Percentiles rank a stretch among this genome's conserved stretches.
These are phyloP conservation scores for Bidens hawaiensis DNA, from an alignment of 140 eudicot genomes.

Conservation along the genomic window DNA sequence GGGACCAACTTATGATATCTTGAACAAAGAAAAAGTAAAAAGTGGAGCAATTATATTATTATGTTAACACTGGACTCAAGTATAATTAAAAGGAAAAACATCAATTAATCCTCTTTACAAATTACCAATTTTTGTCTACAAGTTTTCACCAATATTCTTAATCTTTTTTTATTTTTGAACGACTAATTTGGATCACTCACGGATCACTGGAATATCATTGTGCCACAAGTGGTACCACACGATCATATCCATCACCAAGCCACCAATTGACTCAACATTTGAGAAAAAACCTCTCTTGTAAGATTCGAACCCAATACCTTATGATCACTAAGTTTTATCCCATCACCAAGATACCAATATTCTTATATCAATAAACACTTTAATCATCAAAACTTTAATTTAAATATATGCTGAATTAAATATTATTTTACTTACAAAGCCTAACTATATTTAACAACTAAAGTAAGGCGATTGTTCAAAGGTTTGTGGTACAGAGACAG, in stretches of 20 bases:
- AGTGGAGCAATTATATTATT: slow-evolving; percentile 16
- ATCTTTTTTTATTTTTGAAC: too few relatives aligned
- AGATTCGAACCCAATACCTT: too few relatives aligned
- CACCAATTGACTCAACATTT: too few relatives aligned
- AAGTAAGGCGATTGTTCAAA: neutral
- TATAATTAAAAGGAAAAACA: slow-evolving; percentile 18
- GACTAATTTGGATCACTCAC: too few relatives aligned
- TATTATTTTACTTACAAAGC: neutral
- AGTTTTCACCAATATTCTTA: neutral
- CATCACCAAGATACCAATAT: too few relatives aligned
- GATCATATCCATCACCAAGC: too few relatives aligned
- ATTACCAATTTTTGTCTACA: neutral
- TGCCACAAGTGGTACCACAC: too few relatives aligned
- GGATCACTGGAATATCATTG: too few relatives aligned
- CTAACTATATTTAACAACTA: neutral
- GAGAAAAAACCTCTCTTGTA: too few relatives aligned
- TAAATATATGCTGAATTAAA: neutral
- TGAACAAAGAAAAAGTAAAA: slow-evolving; percentile 32
- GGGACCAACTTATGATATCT: slow-evolving; percentile 23
- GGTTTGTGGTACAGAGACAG: too few relatives aligned
- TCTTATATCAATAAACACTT: neutral
- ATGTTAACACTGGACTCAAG: slow-evolving; percentile 37
- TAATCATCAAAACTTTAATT: neutral
- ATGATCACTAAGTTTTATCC: too few relatives aligned
- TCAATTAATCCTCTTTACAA: slow-evolving; percentile 14